Evolutionary conservation across 371 early-diverging fungal genomes (phyloP).

Genomic region (Blakeslea trispora): DNA sequence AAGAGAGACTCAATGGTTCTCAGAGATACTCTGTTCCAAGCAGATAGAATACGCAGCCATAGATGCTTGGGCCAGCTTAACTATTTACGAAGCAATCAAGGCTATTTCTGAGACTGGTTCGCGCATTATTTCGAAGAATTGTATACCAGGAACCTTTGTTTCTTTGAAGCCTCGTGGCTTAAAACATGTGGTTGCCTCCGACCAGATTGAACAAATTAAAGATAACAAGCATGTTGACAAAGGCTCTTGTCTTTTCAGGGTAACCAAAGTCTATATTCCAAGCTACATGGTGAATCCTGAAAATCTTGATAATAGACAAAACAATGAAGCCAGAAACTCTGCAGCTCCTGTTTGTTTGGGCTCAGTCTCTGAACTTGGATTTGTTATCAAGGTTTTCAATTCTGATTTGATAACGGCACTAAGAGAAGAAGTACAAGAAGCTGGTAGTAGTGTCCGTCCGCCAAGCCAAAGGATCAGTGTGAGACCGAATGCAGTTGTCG

Average conservation of each 20-base stretch:
- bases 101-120: conserved; percentile 1
- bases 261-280: background rate
- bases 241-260: background rate
- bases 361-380: background rate
- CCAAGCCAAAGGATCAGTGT: too few relatives aligned
- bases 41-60: too few relatives aligned
- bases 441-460: too few relatives aligned
- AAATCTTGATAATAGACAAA: too few relatives aligned
- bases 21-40: too few relatives aligned
- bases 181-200: background rate
- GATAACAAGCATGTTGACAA: background rate
- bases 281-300: conserved; percentile 1
- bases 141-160: conserved; percentile 8
- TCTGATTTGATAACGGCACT: too few relatives aligned
- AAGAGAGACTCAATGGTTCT: too few relatives aligned
- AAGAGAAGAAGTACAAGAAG: too few relatives aligned
- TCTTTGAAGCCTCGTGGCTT: background rate
- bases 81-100: background rate
- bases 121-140: background rate
- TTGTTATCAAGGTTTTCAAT: background rate
- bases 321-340: too few relatives aligned
- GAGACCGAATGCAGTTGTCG: too few relatives aligned
- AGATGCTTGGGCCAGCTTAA: background rate
- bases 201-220: background rate
- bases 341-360: background rate